phyloP scores from a whole-genome alignment of 805 yeast species.

The Kuraishia floccosa region DNA sequence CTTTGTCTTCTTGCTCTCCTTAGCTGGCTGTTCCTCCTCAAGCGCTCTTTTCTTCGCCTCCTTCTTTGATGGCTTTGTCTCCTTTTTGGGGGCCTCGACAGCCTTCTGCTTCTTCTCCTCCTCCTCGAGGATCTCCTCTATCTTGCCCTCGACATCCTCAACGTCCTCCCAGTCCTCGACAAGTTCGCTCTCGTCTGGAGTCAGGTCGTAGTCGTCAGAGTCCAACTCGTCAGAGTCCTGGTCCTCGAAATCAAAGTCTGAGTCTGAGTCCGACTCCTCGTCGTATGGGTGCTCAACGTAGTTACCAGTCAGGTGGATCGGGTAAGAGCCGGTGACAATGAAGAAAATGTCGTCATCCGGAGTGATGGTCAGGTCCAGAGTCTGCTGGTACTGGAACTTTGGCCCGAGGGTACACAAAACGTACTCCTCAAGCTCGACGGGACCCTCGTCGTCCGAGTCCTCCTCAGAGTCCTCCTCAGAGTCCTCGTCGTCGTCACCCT shows the following conservation, averaged over 20 bases:
- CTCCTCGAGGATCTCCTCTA: conserved; percentile 62
- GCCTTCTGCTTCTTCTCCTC: conserved; percentile 34
- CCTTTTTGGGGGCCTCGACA: conserved; percentile 13
- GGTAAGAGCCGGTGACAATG: conserved; percentile 93
- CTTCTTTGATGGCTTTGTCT: conserved; percentile 13
- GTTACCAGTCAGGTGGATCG: conserved; percentile 89
- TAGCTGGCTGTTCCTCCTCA: conserved; percentile 39
- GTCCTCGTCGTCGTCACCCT: conserved; percentile 32
- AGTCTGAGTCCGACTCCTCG: conserved; percentile 41
- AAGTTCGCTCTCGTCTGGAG: conserved; percentile 70
- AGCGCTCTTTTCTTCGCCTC: conserved; percentile 21
- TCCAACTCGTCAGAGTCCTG: conserved; percentile 33
- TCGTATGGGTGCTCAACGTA: conserved; percentile 94
- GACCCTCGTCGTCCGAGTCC: conserved; percentile 46
- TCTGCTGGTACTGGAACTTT: conserved; percentile 74
- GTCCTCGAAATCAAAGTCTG: conserved; percentile 32
- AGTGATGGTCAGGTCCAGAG: conserved; percentile 77
- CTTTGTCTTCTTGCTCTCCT: conserved; percentile 17
- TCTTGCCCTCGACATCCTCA: conserved; percentile 61
- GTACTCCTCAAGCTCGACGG: conserved; percentile 70
- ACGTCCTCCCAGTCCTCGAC: conserved; percentile 44
- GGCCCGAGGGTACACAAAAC: conserved; percentile 89
- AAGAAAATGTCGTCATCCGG: conserved; percentile 93
- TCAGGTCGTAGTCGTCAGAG: conserved; percentile 51
- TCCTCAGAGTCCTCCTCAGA: conserved; percentile 45